Evolutionary conservation across 2,329 filamentous ascomycete genomes (phyloP).

Genomic region (Nectriaceae sp.): DNA sequence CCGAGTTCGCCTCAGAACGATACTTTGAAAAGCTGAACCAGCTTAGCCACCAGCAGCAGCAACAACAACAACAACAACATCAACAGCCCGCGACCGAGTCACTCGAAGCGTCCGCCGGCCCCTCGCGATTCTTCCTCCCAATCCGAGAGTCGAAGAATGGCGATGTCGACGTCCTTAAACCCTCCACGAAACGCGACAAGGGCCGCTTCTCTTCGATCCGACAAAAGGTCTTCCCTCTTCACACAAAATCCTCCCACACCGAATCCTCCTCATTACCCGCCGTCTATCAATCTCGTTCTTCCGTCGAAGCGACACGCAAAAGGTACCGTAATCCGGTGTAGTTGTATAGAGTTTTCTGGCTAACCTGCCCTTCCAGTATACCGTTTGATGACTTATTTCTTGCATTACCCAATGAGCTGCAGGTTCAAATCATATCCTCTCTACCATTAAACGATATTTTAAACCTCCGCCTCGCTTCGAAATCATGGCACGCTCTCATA

Average conservation of each 20-base stretch:
- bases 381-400: constrained; percentile 61
- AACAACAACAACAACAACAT: constrained; percentile 31
- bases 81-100: constrained; percentile 16
- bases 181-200: constrained; percentile 42
- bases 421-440: constrained; percentile 62
- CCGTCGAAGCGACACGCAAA: constrained; percentile 32
- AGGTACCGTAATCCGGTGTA: no score
- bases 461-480: constrained; percentile 59
- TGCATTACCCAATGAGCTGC: constrained; percentile 60
- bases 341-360: no score
- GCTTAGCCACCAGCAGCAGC: constrained; percentile 50
- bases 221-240: constrained; percentile 39
- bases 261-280: constrained; percentile 16
- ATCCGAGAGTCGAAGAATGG: constrained; percentile 42
- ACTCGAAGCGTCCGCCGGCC: constrained; percentile 26
- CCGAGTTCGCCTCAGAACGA: constrained; percentile 66
- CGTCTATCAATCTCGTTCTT: constrained; percentile 18
- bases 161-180: constrained; percentile 33
- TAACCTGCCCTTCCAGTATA: constrained; percentile 30
- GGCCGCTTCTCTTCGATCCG: constrained; percentile 44
- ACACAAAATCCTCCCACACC: constrained; percentile 33
- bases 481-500: constrained; percentile 60
- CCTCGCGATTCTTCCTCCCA: constrained; percentile 52
- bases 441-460: constrained; percentile 63
- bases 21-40: constrained; percentile 65